Evolutionary conservation across 2,329 filamentous ascomycete genomes (phyloP).

Genomic region (Rhynchosporium secalis): DNA sequence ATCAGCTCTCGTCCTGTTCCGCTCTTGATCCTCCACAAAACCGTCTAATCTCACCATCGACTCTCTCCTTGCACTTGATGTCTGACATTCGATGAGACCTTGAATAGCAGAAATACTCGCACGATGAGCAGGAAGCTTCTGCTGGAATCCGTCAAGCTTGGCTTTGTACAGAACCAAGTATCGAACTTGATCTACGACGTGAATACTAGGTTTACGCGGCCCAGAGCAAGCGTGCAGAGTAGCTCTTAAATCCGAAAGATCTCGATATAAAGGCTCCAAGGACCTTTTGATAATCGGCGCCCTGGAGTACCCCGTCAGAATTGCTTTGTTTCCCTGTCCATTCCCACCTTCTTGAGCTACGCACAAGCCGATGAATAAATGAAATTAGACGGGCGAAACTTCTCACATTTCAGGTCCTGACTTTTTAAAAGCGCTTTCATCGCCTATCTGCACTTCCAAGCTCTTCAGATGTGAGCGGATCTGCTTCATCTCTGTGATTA

Average conservation of each 20-base stretch:
- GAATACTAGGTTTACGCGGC: constrained; percentile 2
- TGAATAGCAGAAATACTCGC: constrained; percentile 6
- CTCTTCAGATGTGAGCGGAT: constrained; percentile 3
- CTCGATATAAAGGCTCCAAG: constrained; percentile 3
- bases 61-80: neutral
- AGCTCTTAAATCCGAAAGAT: neutral
- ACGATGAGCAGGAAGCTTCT: constrained; percentile 1
- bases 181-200: constrained; percentile 3
- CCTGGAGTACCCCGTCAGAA: neutral
- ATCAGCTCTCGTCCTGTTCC: neutral
- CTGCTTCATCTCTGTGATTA: constrained; percentile 9
- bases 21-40: neutral
- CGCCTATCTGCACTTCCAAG: neutral
- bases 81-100: neutral
- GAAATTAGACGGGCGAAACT: too few species aligned
- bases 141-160: constrained; percentile 1
- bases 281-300: neutral
- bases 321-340: neutral
- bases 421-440: neutral
- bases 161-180: constrained; percentile 8
- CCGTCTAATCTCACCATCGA: neutral
- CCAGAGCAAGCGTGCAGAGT: neutral
- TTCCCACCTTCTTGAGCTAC: too few species aligned
- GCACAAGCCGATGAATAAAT: too few species aligned
- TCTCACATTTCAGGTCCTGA: neutral